phyloP scores from a whole-genome alignment of 225 moss, liverwort and hornwort species.

The Asterella californica region DNA sequence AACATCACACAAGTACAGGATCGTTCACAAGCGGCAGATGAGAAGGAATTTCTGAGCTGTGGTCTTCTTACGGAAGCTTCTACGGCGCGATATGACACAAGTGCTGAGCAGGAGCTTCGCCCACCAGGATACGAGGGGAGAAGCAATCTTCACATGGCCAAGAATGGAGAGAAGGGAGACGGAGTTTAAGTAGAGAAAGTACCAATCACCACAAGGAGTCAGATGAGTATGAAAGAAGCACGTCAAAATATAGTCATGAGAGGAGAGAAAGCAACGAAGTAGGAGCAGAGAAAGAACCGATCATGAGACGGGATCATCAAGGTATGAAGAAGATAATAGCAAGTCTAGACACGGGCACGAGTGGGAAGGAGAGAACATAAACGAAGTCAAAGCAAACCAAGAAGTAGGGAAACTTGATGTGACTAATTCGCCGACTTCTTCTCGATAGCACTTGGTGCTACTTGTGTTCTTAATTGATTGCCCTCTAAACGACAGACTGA shows the following conservation, averaged over 20 bases:
- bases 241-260: constrained; percentile 1
- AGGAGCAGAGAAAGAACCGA: constrained; percentile 11
- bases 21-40: neutral
- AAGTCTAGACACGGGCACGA: constrained; percentile 20
- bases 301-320: neutral
- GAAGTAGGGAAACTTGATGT: constrained; percentile 12
- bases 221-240: neutral
- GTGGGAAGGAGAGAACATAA: constrained; percentile 2
- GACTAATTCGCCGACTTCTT: neutral
- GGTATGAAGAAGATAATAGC: neutral
- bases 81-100: constrained; percentile 7
- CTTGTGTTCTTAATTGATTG: too few species aligned
- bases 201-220: constrained; percentile 13
- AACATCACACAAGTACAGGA: constrained; percentile 9
- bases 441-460: neutral
- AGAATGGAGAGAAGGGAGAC: neutral
- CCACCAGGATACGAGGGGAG: neutral
- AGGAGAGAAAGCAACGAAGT: constrained; percentile 7
- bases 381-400: constrained; percentile 20
- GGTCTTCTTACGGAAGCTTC: constrained; percentile 10
- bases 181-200: constrained; percentile 11
- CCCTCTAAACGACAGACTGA: too few species aligned
- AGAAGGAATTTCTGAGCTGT: constrained; percentile 1
- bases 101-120: neutral
- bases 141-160: neutral